These are phyloP conservation scores for Persicaria maculosa DNA, from an alignment of 148 eudicot species.

Conservation along the genomic window DNA sequence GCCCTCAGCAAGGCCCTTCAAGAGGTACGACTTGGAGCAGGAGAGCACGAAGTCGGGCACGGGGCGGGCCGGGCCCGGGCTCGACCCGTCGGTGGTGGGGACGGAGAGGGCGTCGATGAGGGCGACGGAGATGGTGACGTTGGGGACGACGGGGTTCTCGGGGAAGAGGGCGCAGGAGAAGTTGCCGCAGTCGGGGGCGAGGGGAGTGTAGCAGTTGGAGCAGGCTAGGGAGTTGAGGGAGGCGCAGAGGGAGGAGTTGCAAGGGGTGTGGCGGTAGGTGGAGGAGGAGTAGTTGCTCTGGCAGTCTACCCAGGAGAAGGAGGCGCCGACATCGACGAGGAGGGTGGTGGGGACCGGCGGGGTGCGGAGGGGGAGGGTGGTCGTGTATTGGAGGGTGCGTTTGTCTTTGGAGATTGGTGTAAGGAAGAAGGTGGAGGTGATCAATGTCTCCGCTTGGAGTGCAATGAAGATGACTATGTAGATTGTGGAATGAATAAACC, in stretches of 20 bases:
- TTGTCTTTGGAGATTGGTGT: slow-evolving; percentile 28
- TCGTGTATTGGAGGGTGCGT: slow-evolving; percentile 16
- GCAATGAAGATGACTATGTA: background rate
- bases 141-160: slow-evolving; percentile 15
- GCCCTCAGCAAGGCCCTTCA: slow-evolving; percentile 20
- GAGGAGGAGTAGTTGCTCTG: slow-evolving; percentile 19
- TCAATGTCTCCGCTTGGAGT: background rate
- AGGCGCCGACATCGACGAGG: slow-evolving; percentile 27
- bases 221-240: slow-evolving; percentile 17
- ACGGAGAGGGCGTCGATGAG: slow-evolving; percentile 20
- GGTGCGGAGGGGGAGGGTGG: slow-evolving; percentile 22
- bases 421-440: slow-evolving; percentile 10
- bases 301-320: slow-evolving; percentile 30
- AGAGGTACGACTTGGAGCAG: slow-evolving; percentile 19
- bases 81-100: slow-evolving; percentile 13
- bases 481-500: no score
- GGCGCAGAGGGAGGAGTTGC: slow-evolving; percentile 28
- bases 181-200: slow-evolving; percentile 19
- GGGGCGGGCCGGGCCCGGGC: slow-evolving; percentile 11
- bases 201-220: slow-evolving; percentile 20
- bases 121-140: slow-evolving; percentile 12
- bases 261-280: slow-evolving; percentile 19
- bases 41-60: slow-evolving; percentile 25
- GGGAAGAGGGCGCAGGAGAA: slow-evolving; percentile 19
- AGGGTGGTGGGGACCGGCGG: slow-evolving; percentile 23